These are phyloP conservation scores for Metschnikowia matae DNA, from an alignment of 805 yeast genomes.

Conservation along the genomic window DNA sequence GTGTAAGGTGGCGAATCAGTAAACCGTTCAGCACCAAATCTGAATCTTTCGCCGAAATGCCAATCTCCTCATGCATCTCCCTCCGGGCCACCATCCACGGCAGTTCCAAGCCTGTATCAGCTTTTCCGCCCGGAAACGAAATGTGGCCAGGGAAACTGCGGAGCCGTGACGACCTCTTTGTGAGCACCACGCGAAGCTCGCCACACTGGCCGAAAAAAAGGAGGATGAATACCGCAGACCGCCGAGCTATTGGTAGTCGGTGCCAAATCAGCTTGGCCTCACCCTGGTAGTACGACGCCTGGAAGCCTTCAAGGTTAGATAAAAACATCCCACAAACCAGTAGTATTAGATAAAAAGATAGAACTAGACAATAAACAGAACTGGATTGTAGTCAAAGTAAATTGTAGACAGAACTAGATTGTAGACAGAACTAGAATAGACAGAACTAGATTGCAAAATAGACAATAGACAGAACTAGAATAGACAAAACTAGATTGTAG, in stretches of 20 bases:
- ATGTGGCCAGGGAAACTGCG: conserved; percentile 83
- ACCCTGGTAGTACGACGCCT: conserved; percentile 28
- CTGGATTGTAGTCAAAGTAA: no score
- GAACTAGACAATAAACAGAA: no score
- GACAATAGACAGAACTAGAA: no score
- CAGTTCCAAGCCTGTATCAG: conserved; percentile 62
- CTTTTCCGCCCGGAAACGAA: conserved; percentile 91
- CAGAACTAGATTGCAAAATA: no score
- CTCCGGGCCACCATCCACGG: conserved; percentile 75
- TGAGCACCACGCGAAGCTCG: conserved; percentile 72
- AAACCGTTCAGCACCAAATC: conserved; percentile 48
- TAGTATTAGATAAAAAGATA: no score
- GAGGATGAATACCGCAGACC: conserved; percentile 77
- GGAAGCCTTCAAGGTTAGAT: not conserved
- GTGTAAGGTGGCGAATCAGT: conserved; percentile 54
- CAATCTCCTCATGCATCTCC: conserved; percentile 86
- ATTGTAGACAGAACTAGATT: no score
- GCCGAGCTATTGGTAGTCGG: conserved; percentile 55
- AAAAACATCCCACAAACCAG: not conserved
- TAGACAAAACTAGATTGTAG: no score
- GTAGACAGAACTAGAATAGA: no score
- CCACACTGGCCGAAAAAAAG: conserved; percentile 70
- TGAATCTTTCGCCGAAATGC: conserved; percentile 49
- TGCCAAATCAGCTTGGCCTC: conserved; percentile 51
- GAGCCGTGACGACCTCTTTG: conserved; percentile 68